phyloP scores from a whole-genome alignment of 495 filamentous ascomycete genomes.

The Copromyces sp. region DNA sequence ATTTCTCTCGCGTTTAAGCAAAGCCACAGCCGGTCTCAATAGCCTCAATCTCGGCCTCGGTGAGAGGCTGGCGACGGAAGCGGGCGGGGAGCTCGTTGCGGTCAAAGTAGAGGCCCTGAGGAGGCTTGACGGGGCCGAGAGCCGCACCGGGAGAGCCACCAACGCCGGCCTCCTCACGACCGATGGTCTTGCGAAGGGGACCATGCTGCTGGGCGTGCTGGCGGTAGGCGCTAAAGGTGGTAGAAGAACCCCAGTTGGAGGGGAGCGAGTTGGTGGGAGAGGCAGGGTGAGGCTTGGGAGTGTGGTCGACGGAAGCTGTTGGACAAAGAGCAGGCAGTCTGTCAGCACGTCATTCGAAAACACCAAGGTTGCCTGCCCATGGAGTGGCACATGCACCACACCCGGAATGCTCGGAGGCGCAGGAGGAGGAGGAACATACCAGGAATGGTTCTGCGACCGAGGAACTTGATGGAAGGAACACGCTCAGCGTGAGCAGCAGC shows the following conservation, averaged over 20 bases:
- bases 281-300: constrained; percentile 56
- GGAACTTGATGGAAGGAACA: constrained; percentile 79
- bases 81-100: constrained; percentile 73
- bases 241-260: constrained; percentile 33
- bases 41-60: constrained; percentile 81
- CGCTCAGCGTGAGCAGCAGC: constrained; percentile 53
- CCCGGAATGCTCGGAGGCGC: background rate
- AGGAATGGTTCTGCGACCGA: constrained; percentile 77
- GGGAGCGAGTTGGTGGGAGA: constrained; percentile 46
- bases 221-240: constrained; percentile 83
- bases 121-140: constrained; percentile 60
- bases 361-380: background rate
- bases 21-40: constrained; percentile 78
- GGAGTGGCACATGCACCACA: background rate
- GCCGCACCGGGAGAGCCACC: constrained; percentile 55
- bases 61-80: constrained; percentile 66
- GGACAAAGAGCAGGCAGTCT: background rate
- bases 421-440: constrained; percentile 45
- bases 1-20: constrained; percentile 16
- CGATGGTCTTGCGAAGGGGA: constrained; percentile 55
- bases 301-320: constrained; percentile 68
- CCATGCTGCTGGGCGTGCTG: constrained; percentile 90
- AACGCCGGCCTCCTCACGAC: constrained; percentile 42
- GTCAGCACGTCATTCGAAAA: background rate
- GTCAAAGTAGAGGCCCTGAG: constrained; percentile 74